These are phyloP conservation scores for Didymella glomerata DNA, from an alignment of 2,329 filamentous ascomycete genomes.

Conservation along the genomic window DNA sequence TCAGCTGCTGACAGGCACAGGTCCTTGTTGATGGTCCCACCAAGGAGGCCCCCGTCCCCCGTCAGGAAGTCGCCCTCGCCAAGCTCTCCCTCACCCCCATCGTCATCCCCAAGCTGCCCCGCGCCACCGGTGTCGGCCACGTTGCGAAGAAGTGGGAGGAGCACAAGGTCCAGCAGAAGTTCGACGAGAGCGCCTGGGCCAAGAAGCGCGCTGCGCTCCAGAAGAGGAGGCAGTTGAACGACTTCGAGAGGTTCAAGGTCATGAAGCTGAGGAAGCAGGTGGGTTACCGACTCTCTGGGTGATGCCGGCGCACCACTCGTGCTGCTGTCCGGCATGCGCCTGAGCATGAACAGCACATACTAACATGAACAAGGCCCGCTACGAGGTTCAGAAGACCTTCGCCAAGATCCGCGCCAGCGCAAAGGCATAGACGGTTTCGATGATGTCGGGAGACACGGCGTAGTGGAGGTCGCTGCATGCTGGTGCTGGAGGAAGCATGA, in stretches of 20 bases:
- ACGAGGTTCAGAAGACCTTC: constrained; percentile 95
- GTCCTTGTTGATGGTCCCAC: constrained; percentile 94
- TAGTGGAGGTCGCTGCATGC: constrained; percentile 43
- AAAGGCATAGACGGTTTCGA: constrained; percentile 49
- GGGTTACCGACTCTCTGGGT: constrained; percentile 47
- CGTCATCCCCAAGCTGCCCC: constrained; percentile 84
- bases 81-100: constrained; percentile 89
- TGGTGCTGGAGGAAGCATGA: constrained; percentile 47
- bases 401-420: constrained; percentile 73
- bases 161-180: constrained; percentile 90
- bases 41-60: constrained; percentile 80
- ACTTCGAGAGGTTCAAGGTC: constrained; percentile 99
- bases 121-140: constrained; percentile 80
- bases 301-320: constrained; percentile 4
- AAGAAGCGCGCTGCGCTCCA: constrained; percentile 89
- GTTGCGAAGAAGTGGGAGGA: constrained; percentile 92
- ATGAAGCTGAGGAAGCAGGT: constrained; percentile 99
- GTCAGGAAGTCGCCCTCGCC: constrained; percentile 84
- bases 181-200: constrained; percentile 89
- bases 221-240: constrained; percentile 89
- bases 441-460: constrained; percentile 41
- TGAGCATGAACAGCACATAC: constrained; percentile 14
- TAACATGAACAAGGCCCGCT: constrained; percentile 70
- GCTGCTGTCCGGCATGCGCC: constrained; percentile 4
- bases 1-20: constrained; percentile 61